A percentile compares a stretch with the other conserved stretches of the same genome.
Conservation (phyloP, 2,329 filamentous ascomycete species). For the Diaporthe longicolla region DNA sequence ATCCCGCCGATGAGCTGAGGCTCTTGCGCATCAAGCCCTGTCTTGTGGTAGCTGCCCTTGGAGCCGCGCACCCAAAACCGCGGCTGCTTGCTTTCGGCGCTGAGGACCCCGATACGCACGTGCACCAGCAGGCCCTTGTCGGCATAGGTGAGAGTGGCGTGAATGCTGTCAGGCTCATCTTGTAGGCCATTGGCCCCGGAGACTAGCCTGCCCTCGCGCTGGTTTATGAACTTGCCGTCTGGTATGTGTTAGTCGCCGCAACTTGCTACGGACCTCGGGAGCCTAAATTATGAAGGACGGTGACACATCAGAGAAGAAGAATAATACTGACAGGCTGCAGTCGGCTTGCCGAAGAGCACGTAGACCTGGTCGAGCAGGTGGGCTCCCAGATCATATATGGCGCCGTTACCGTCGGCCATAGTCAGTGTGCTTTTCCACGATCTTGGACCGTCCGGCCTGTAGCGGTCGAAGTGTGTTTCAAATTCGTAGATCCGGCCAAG, state of each 20-base stretch:
- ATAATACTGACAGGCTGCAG: slow-evolving; percentile 62
- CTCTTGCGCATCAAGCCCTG: slow-evolving; percentile 80
- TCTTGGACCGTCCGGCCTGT: slow-evolving; percentile 70
- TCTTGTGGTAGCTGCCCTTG: slow-evolving; percentile 82
- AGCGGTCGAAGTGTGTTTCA: slow-evolving; percentile 85
- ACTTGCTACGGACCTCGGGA: too few species aligned
- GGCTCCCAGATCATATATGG: slow-evolving; percentile 80
- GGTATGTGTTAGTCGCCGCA: too few species aligned
- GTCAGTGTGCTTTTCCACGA: slow-evolving; percentile 77
- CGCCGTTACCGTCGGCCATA: slow-evolving; percentile 74
- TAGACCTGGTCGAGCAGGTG: slow-evolving; percentile 84
- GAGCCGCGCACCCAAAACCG: slow-evolving; percentile 84
- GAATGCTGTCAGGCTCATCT: slow-evolving; percentile 70
- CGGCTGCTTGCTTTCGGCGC: slow-evolving; percentile 77
- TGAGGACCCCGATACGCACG: slow-evolving; percentile 78
- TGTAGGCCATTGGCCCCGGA: slow-evolving; percentile 50
- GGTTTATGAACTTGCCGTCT: slow-evolving; percentile 75
- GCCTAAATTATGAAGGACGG: too few species aligned
- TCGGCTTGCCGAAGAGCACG: slow-evolving; percentile 77
- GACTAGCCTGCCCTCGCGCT: slow-evolving; percentile 65
- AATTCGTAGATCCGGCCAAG: slow-evolving; percentile 83
- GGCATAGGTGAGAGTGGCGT: slow-evolving; percentile 76
- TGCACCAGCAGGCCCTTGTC: slow-evolving; percentile 74
- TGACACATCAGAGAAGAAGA: too few species aligned
- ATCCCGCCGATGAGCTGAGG: slow-evolving; percentile 77